Evolutionary conservation across 495 filamentous ascomycete species (phyloP).

Genomic region (Annulohypoxylon bovei): DNA sequence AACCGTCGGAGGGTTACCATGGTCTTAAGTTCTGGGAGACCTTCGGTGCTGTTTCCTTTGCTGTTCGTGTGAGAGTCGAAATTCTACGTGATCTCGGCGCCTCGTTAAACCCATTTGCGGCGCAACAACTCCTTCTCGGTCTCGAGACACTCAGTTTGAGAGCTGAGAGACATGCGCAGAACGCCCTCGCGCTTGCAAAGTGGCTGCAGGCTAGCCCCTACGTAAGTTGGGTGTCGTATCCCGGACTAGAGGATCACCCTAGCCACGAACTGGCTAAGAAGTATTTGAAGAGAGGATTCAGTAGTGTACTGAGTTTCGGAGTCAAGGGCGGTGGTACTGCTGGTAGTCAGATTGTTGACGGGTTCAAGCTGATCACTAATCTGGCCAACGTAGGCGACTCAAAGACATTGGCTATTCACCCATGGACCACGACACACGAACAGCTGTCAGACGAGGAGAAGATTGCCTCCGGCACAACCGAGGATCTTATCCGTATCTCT

Average conservation of each 20-base stretch:
- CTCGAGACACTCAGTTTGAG: constrained; percentile 90
- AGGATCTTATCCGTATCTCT: constrained; percentile 95
- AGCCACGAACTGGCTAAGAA: constrained; percentile 86
- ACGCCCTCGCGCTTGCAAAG: constrained; percentile 80
- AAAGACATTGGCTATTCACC: constrained; percentile 96
- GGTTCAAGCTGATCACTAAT: constrained; percentile 94
- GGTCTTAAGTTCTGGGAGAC: constrained; percentile 98
- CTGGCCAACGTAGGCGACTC: constrained; percentile 82
- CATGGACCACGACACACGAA: constrained; percentile 96
- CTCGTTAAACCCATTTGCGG: constrained; percentile 89
- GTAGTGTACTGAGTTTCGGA: constrained; percentile 92
- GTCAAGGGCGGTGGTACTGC: constrained; percentile 87
- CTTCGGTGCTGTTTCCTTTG: constrained; percentile 85
- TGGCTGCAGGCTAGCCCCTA: constrained; percentile 87
- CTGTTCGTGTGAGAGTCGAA: constrained; percentile 79
- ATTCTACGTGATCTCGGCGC: constrained; percentile 89
- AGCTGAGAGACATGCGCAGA: constrained; percentile 86
- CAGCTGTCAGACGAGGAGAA: constrained; percentile 89
- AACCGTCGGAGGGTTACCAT: constrained; percentile 93
- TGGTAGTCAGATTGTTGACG: constrained; percentile 89
- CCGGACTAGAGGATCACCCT: constrained; percentile 83
- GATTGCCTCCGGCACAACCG: constrained; percentile 81
- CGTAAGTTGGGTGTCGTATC: constrained; percentile 95
- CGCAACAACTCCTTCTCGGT: constrained; percentile 92
- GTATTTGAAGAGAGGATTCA: constrained; percentile 88